phyloP scores from a whole-genome alignment of 805 yeast species.

The Cyberlindnera misumaiensis region DNA sequence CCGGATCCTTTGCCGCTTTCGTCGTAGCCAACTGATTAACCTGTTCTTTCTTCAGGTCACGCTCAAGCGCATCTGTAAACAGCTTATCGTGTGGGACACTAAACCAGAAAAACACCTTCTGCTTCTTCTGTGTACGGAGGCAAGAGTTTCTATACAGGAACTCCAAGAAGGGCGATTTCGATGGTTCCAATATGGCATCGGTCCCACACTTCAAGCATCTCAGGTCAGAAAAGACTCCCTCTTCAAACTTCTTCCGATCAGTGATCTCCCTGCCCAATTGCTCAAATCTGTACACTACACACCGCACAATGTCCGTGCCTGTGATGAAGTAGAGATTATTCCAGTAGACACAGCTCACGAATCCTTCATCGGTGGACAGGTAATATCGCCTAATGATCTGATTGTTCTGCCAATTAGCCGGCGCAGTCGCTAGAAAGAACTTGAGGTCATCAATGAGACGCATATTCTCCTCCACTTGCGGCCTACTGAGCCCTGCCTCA shows the following conservation, averaged over 20 bases:
- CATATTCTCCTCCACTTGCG: constrained; percentile 43
- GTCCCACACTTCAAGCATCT: constrained; percentile 79
- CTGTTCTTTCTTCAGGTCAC: constrained; percentile 79
- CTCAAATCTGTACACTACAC: constrained; percentile 80
- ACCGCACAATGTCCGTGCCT: constrained; percentile 93
- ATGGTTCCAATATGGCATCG: constrained; percentile 82
- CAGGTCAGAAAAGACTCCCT: constrained; percentile 88
- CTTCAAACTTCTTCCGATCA: constrained; percentile 93
- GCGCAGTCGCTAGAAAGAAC: constrained; percentile 87
- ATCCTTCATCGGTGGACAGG: constrained; percentile 82
- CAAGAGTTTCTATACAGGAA: constrained; percentile 83
- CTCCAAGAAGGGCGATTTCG: constrained; percentile 77
- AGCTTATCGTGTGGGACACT: constrained; percentile 90
- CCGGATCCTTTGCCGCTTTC: constrained; percentile 66
- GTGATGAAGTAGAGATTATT: constrained; percentile 83
- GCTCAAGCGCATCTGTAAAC: constrained; percentile 87
- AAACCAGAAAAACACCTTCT: constrained; percentile 95
- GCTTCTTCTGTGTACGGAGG: constrained; percentile 90
- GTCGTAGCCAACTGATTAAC: constrained; percentile 63
- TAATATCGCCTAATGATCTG: constrained; percentile 84
- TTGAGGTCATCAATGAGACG: constrained; percentile 70
- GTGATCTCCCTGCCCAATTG: constrained; percentile 81
- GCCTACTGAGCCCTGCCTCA: constrained; percentile 2
- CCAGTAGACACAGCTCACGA: constrained; percentile 92
- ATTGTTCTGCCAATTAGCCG: constrained; percentile 86